Evolutionary conservation across 257 asterid species (phyloP).

Genomic region (Solanum chiquidenum): DNA sequence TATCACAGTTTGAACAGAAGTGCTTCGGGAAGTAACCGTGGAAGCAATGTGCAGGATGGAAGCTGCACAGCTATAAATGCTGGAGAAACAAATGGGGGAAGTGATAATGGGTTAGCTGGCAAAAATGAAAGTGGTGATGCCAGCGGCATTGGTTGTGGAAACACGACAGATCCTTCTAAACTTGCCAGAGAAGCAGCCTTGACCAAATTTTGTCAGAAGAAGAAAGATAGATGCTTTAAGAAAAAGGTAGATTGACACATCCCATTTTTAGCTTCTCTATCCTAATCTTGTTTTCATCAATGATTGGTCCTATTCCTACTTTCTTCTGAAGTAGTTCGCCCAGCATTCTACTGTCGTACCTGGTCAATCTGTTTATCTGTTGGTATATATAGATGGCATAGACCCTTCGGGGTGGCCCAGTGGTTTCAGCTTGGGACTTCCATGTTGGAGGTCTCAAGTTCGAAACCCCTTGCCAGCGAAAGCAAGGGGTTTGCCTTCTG

Average conservation of each 20-base stretch:
- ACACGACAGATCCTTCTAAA: conserved; percentile 35
- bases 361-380: not conserved
- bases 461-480: no score
- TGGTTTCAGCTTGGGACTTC: no score
- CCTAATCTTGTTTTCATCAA: not conserved
- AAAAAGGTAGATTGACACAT: conserved; percentile 40
- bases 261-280: not conserved
- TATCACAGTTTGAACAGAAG: conserved; percentile 49
- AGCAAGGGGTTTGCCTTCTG: no score
- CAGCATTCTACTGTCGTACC: not conserved
- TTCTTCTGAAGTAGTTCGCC: not conserved
- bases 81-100: conserved; percentile 52
- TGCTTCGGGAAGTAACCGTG: conserved; percentile 61
- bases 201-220: conserved; percentile 62
- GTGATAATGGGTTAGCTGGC: conserved; percentile 43
- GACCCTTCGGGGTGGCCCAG: no score
- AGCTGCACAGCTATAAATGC: conserved; percentile 39
- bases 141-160: conserved; percentile 32
- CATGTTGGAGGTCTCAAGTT: no score
- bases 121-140: conserved; percentile 55
- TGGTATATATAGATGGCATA: not conserved
- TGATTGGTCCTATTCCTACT: not conserved
- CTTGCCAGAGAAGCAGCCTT: conserved; percentile 60
- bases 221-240: conserved; percentile 59
- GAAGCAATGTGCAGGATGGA: conserved; percentile 53